A percentile compares a stretch with the other conserved stretches of the same genome.
Evolutionary conservation across 495 filamentous ascomycete species (phyloP).

Genomic region (Penicillium verhagenii): DNA sequence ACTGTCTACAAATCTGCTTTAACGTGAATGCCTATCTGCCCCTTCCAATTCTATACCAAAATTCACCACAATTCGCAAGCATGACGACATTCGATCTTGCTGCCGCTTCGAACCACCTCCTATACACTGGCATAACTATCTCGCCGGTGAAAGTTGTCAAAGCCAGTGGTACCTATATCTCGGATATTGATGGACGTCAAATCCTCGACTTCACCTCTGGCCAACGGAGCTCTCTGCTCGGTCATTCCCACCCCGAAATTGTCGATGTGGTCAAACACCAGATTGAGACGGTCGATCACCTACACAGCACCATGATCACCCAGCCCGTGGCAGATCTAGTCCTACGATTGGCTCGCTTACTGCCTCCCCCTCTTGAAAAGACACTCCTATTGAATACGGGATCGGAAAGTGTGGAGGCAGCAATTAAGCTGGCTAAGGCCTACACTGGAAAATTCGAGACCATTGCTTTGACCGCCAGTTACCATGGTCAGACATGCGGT

Average conservation of each 20-base stretch:
- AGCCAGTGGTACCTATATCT: no score
- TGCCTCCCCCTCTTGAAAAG: conserved; percentile 45
- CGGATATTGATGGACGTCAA: no score
- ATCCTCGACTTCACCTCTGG: conserved; percentile 51
- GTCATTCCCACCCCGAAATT: conserved; percentile 51
- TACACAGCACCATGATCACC: conserved; percentile 49
- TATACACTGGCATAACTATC: no score
- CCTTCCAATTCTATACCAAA: background rate
- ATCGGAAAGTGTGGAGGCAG: conserved; percentile 49
- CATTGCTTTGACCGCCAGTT: conserved; percentile 39
- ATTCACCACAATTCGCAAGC: background rate
- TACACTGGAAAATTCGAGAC: conserved; percentile 55
- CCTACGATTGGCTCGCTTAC: conserved; percentile 35
- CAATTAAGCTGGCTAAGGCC: conserved; percentile 51
- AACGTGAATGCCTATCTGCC: background rate
- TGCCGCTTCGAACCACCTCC: no score
- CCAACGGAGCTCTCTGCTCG: conserved; percentile 52
- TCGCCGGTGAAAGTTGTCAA: no score
- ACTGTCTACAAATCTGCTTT: background rate
- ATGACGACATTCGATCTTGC: background rate
- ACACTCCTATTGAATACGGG: conserved; percentile 51
- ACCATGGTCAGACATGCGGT: no score
- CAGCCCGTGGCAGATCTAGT: conserved; percentile 46
- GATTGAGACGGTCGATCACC: conserved; percentile 45
- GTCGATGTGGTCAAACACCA: conserved; percentile 42